Percentiles rank a stretch among this genome's conserved stretches.
phyloP scores from a whole-genome alignment of 163 green algal genomes.

The Chloromonas sp. region DNA sequence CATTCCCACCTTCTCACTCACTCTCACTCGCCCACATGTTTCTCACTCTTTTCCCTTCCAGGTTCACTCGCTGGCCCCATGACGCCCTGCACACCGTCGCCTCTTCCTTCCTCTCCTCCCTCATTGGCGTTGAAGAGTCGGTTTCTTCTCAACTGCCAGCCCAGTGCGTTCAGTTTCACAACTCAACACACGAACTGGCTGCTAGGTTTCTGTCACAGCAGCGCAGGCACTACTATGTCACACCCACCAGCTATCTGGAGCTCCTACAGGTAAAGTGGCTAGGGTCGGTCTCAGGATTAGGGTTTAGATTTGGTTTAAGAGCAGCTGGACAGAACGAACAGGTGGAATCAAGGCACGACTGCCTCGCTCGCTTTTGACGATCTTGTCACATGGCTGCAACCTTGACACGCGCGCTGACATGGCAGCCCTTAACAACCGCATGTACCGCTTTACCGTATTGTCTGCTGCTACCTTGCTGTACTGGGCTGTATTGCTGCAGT shows the following conservation, averaged over 20 bases:
- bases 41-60: neutral
- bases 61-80: constrained; percentile 64
- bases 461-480: too few species aligned
- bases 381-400: too few species aligned
- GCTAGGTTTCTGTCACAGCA: constrained; percentile 52
- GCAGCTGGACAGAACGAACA: too few species aligned
- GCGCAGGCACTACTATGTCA: constrained; percentile 66
- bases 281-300: too few species aligned
- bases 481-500: too few species aligned
- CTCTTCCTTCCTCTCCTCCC: constrained; percentile 42
- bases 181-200: constrained; percentile 37
- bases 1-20: neutral
- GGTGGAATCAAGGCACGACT: too few species aligned
- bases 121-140: constrained; percentile 30
- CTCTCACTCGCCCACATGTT: neutral
- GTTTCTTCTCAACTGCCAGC: constrained; percentile 37
- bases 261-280: constrained; percentile 30
- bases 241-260: constrained; percentile 69
- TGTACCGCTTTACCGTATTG: too few species aligned
- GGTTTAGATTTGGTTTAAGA: too few species aligned
- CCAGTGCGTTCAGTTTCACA: constrained; percentile 65
- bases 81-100: constrained; percentile 63
- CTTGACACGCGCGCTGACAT: too few species aligned
- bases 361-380: too few species aligned
- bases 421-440: too few species aligned